Percentiles rank a stretch among this genome's conserved stretches.
phyloP scores from a whole-genome alignment of 129 eudicot genomes.

The Solidago caesia region DNA sequence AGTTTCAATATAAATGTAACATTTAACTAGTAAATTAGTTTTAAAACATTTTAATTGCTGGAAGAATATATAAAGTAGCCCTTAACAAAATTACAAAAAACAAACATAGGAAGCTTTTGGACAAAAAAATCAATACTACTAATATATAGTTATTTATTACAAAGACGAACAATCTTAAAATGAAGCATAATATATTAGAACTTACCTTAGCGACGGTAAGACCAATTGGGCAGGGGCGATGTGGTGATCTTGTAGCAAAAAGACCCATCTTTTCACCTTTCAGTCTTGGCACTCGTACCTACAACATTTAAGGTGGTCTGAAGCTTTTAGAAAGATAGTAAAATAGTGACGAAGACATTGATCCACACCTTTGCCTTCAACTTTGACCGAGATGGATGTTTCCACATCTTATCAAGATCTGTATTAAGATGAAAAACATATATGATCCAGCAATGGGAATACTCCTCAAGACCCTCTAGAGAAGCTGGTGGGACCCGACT shows the following conservation, averaged over 20 bases:
- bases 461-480: slow-evolving; percentile 90
- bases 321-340: neutral
- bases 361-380: slow-evolving; percentile 80
- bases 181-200: neutral
- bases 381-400: slow-evolving; percentile 77
- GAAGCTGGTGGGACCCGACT: slow-evolving; percentile 85
- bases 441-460: slow-evolving; percentile 94
- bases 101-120: no score
- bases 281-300: slow-evolving; percentile 93
- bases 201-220: slow-evolving; percentile 90
- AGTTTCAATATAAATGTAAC: no score
- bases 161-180: neutral
- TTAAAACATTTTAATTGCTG: neutral
- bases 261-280: slow-evolving; percentile 89
- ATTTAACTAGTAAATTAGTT: no score
- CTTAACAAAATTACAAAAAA: neutral
- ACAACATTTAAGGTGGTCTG: neutral
- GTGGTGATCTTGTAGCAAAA: slow-evolving; percentile 97
- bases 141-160: neutral
- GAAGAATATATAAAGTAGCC: neutral
- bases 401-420: slow-evolving; percentile 89
- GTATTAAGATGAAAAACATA: slow-evolving; percentile 95
- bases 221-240: slow-evolving; percentile 97
- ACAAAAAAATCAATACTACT: neutral
- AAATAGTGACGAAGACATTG: neutral